These are phyloP conservation scores for Flueggea neowawraea DNA, from an alignment of 441 rosid species.

Conservation along the genomic window DNA sequence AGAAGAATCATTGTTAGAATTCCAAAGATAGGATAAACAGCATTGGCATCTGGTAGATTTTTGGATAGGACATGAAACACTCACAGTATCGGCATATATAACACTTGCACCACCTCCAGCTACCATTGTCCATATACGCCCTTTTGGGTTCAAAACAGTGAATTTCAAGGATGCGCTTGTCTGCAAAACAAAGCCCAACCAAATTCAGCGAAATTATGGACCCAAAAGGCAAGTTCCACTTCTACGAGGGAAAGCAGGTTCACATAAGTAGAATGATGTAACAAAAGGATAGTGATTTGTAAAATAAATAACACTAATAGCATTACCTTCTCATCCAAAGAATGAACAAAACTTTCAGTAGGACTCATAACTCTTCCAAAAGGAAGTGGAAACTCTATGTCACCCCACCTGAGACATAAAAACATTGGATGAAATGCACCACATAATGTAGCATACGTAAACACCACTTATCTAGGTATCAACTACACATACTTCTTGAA, in stretches of 20 bases:
- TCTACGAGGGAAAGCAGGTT: too few relatives aligned
- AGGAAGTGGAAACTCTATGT: slow-evolving; percentile 82
- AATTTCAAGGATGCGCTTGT: slow-evolving; percentile 97
- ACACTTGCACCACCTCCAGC: slow-evolving; percentile 99
- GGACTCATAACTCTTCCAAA: slow-evolving; percentile 94
- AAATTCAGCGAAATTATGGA: not conserved
- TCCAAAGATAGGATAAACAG: not conserved
- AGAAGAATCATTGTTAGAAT: not conserved
- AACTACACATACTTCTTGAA: slow-evolving; percentile 68
- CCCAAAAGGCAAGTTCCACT: not conserved
- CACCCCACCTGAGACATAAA: slow-evolving; percentile 65
- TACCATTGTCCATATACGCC: slow-evolving; percentile 97
- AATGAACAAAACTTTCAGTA: slow-evolving; percentile 80
- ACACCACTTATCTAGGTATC: not conserved
- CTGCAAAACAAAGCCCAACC: slow-evolving; percentile 29
- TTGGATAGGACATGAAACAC: slow-evolving; percentile 13
- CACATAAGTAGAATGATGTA: too few relatives aligned
- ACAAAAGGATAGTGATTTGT: too few relatives aligned
- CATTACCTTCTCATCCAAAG: slow-evolving; percentile 83
- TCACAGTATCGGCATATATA: slow-evolving; percentile 89
- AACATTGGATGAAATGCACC: not conserved
- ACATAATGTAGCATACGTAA: too few relatives aligned
- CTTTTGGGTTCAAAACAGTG: slow-evolving; percentile 89
- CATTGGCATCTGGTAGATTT: not conserved
- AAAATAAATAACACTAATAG: not conserved